Percentiles rank a stretch among this genome's conserved stretches.
Conservation (phyloP, 768 basidiomycete species). For the Pluteus cervinus region DNA sequence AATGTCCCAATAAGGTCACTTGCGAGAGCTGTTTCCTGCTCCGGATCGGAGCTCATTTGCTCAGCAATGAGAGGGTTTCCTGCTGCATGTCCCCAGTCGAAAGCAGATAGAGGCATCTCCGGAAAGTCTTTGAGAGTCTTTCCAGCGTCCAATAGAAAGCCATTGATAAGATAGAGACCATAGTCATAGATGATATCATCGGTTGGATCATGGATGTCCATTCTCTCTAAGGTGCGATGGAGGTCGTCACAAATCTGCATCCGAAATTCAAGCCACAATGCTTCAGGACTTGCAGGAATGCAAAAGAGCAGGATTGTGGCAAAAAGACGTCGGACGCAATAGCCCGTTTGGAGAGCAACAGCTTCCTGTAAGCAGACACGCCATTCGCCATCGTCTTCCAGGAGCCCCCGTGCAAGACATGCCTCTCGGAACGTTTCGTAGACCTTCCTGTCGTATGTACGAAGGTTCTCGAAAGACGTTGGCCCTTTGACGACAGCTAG, state of each 20-base stretch:
- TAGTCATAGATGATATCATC: constrained; percentile 30
- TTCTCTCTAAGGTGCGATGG: too few species aligned
- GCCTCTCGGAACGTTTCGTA: constrained; percentile 27
- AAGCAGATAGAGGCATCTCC: constrained; percentile 18
- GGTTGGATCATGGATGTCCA: constrained; percentile 11
- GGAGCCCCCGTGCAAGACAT: constrained; percentile 27
- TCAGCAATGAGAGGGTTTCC: constrained; percentile 22
- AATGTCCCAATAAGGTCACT: constrained; percentile 9
- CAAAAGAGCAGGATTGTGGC: constrained; percentile 1
- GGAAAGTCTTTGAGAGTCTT: constrained; percentile 17
- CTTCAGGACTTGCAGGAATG: constrained; percentile 1
- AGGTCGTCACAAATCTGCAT: background rate
- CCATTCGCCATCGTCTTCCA: constrained; percentile 40
- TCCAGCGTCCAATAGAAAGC: constrained; percentile 16
- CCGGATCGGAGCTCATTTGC: constrained; percentile 17
- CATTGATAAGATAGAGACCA: constrained; percentile 34
- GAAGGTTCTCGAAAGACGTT: constrained; percentile 13
- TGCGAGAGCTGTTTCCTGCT: constrained; percentile 7
- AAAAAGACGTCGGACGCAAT: too few species aligned
- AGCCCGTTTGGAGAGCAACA: constrained; percentile 24
- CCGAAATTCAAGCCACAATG: background rate
- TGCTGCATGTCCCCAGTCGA: constrained; percentile 14
- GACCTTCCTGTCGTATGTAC: constrained; percentile 10
- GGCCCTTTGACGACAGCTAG: constrained; percentile 3
- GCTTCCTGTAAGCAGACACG: constrained; percentile 30